Base-by-base conservation (phyloP, 768 basidiomycete genomes). In the Rhodotorula graminis region DNA sequence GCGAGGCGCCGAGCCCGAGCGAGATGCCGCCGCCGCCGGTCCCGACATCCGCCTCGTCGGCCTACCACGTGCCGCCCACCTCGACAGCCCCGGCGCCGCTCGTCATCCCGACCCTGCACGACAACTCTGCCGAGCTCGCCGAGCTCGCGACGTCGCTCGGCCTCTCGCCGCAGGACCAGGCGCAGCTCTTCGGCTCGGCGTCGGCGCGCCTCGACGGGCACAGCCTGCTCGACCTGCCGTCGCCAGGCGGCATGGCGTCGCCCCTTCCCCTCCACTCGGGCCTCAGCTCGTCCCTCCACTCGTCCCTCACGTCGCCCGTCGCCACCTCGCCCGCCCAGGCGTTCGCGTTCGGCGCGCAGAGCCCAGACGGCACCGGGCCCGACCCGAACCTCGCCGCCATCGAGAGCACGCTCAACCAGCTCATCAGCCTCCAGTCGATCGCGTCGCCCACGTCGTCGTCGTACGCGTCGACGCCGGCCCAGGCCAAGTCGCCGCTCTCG, bases 341-440 rank as follows among this genome's bases (percentile, higher is more conserved):
- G 6, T 76, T 72, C 53, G 55, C 60, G 25, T 72, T 72, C 62
- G 25, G n/a, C 47, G 47, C 33, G 18, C n/a, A 6, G 25, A 58
- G 27, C 6, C 47, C 47, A n/a, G 49, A 53, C 42, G 47, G 57
- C 29, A 27, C 3, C 31, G 67, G 61, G 16, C 56, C 64, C 31
- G 74, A 73, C 31, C 65, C 71, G 10, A 72, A 76, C 50, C 69
- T 76, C 53, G 69, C 75, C 11, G 75, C 71, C 25, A 76, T 76
- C 61, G 76, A 76, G 62, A 72, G 37, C 55, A 73, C 76, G 21
- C 72, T 76, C 55, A 76, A 76, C 58, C 72, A 76, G 49, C 76
- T 76, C 61, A 76, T 76, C 67, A 76, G 60, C 65, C 65, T 76
- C 21, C 76, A 76, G 49, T 52, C 44, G 21, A 61, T 73, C 65